Base-by-base conservation (phyloP, 495 filamentous ascomycete species). In the Penicillium daleae region DNA sequence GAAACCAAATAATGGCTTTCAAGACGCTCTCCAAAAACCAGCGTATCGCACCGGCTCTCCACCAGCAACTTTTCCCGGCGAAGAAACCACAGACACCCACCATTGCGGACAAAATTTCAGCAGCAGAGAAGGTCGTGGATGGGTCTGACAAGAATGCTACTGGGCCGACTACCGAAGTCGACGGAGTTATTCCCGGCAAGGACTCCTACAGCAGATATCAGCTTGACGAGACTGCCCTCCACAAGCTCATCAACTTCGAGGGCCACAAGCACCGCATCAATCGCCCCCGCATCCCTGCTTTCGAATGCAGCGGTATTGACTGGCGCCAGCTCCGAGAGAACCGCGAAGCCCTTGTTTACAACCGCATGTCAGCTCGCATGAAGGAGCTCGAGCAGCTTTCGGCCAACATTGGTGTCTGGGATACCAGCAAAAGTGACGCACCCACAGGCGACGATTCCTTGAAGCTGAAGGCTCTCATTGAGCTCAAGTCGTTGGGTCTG, bases 391-490 rank as follows among this genome's bases (percentile, higher is more conserved):
- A 93, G 69, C 83, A 86, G 21, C 77, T 97, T 21, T 88, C 89
- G 17, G 92, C 90, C 32, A 97, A 93, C 68, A 78, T 97, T 35
- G 89, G 85, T 12, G 87, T 89, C 49, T 96, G 92, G 89, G 91
- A 99, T 70, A 86, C 88, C 0, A 83, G 80, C 71, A 88, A 89
- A 53, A 84, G 84, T 31, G 90, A 92, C 58, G 78, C 78, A 4
- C 81, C 92, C 1, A 84, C 89, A 7, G 82, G 87, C 12, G 91
- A 97, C 63, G 91, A 94, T 57, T 88, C 90, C 0, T 73, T 96
- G 52, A 98, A 97, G 80, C 78, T 92, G 26, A 92, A 92, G 76
- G 91, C 93, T 42, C 78, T 96, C 63, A 96, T 98, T 54, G 95
- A 99, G 78, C 90, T 93, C 72, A 97, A 96, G 80, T 87, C 88